Evolutionary conservation across 2,329 filamentous ascomycete genomes (phyloP).

Genomic region (Aureobasidium pullulans): DNA sequence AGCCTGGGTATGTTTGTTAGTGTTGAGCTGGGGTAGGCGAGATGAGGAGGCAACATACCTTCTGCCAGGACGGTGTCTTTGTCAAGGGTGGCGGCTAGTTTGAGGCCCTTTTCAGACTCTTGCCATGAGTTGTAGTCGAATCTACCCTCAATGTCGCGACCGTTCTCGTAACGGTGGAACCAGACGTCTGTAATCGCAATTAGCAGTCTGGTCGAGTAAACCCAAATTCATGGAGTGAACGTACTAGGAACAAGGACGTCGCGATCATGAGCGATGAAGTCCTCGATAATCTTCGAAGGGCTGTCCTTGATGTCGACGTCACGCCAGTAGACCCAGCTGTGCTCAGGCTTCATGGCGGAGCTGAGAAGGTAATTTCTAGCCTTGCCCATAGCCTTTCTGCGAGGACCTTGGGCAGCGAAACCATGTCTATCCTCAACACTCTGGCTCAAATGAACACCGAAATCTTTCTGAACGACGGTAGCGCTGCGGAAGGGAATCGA

Average conservation of each 20-base stretch:
- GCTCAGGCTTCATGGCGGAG: slow-evolving; percentile 79
- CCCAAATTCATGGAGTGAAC: slow-evolving; percentile 25
- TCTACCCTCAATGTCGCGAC: slow-evolving; percentile 83
- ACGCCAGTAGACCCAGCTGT: slow-evolving; percentile 98
- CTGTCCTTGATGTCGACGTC: slow-evolving; percentile 95
- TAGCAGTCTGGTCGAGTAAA: background rate
- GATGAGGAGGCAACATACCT: slow-evolving; percentile 45
- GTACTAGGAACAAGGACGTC: slow-evolving; percentile 92
- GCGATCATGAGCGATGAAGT: slow-evolving; percentile 88
- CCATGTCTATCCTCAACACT: slow-evolving; percentile 74
- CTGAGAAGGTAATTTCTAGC: slow-evolving; percentile 88
- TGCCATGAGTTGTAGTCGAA: slow-evolving; percentile 99
- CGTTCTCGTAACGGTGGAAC: slow-evolving; percentile 81
- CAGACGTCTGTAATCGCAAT: slow-evolving; percentile 63
- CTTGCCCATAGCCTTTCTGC: slow-evolving; percentile 81
- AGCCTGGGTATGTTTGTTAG: slow-evolving; percentile 48
- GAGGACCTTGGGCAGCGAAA: slow-evolving; percentile 79
- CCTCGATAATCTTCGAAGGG: slow-evolving; percentile 79
- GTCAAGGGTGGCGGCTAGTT: slow-evolving; percentile 63
- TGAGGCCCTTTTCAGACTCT: slow-evolving; percentile 77
- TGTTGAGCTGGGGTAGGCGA: background rate
- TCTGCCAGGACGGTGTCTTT: slow-evolving; percentile 83
- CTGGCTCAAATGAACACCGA: slow-evolving; percentile 68
- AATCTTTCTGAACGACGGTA: slow-evolving; percentile 84
- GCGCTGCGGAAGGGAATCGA: slow-evolving; percentile 79